phyloP scores from a whole-genome alignment of 2,329 filamentous ascomycete species.

The Neocatenulostroma microsporum region DNA sequence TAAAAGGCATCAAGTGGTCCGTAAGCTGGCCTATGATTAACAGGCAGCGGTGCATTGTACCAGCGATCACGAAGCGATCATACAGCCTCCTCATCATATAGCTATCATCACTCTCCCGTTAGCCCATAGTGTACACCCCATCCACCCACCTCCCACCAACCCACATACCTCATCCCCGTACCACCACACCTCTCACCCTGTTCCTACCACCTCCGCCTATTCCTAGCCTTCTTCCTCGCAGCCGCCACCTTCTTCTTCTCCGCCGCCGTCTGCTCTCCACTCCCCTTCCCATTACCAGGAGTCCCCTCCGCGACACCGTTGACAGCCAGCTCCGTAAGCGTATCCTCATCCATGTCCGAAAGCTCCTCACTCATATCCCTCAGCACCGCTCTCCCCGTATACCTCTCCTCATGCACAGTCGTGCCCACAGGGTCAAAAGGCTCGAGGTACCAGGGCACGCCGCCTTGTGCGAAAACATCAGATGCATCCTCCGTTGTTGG shows the following conservation, averaged over 20 bases:
- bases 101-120: no score
- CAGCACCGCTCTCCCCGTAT: constrained; percentile 63
- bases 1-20: no score
- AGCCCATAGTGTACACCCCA: no score
- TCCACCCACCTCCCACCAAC: no score
- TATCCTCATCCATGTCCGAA: constrained; percentile 86
- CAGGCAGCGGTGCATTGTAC: no score
- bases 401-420: constrained; percentile 67
- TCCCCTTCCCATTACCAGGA: constrained; percentile 8
- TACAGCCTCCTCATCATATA: no score
- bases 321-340: constrained; percentile 55
- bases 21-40: no score
- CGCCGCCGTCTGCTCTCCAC: neutral
- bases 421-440: constrained; percentile 73
- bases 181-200: no score
- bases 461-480: constrained; percentile 53
- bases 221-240: constrained; percentile 6
- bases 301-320: constrained; percentile 14
- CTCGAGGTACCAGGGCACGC: constrained; percentile 81
- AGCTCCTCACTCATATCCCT: constrained; percentile 67
- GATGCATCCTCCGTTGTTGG: constrained; percentile 26
- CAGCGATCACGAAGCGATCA: no score
- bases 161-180: no score
- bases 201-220: constrained; percentile 1
- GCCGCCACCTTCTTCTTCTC: constrained; percentile 4